Percentiles rank a stretch among this genome's conserved stretches.
Evolutionary conservation across 352 stramenopile species (phyloP).

Genomic region (Phytophthora pseudosyringae): DNA sequence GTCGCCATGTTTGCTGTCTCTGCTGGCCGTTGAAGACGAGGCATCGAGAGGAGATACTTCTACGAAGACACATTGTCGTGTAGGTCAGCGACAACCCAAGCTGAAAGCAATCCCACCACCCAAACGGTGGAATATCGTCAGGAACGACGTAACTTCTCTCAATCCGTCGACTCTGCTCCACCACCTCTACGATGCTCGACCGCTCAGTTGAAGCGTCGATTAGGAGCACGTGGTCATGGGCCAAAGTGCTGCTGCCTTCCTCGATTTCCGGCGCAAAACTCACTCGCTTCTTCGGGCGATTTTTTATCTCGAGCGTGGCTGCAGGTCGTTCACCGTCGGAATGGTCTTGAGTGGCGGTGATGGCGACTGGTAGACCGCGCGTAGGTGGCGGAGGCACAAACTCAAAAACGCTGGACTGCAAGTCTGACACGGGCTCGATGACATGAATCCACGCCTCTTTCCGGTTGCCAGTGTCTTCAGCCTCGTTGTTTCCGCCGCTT

Average conservation of each 20-base stretch:
- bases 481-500: slow-evolving; percentile 9
- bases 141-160: slow-evolving; percentile 56
- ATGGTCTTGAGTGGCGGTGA: no score
- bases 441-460: slow-evolving; percentile 61
- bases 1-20: slow-evolving; percentile 15
- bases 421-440: slow-evolving; percentile 15
- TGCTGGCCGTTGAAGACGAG: slow-evolving; percentile 39
- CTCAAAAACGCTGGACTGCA: slow-evolving; percentile 58
- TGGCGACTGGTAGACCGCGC: no score
- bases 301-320: slow-evolving; percentile 1
- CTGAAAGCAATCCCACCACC: slow-evolving; percentile 56
- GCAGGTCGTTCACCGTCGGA: neutral
- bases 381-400: slow-evolving; percentile 35
- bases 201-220: slow-evolving; percentile 20
- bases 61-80: slow-evolving; percentile 52
- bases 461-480: neutral
- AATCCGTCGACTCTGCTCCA: slow-evolving; percentile 48
- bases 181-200: slow-evolving; percentile 5
- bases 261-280: slow-evolving; percentile 28
- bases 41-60: slow-evolving; percentile 51
- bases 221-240: slow-evolving; percentile 26
- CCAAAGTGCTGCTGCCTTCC: slow-evolving; percentile 14
- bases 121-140: slow-evolving; percentile 52
- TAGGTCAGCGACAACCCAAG: slow-evolving; percentile 60
- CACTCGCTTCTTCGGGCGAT: slow-evolving; percentile 23